Base-by-base conservation (phyloP, 352 stramenopile genomes). In the Phytophthora podocarpi region DNA sequence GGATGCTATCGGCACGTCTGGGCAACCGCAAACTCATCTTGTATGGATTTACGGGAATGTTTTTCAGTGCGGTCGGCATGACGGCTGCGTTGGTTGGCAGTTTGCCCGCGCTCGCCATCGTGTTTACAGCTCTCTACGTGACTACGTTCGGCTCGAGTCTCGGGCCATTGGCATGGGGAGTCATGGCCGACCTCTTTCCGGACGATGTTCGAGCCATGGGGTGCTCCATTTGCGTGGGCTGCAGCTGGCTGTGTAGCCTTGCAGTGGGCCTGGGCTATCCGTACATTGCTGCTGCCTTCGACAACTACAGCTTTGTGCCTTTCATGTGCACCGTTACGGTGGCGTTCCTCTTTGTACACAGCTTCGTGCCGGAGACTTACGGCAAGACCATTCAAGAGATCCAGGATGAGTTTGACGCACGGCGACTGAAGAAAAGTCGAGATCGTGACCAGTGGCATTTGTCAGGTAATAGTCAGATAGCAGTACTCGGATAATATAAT, bases 371-470 rank as follows among this genome's bases (percentile, higher is more conserved):
- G 2, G 82, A 91, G 53, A 91, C 82, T 9, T 78, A 72, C n/a
- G 70, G 75, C 45, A 87, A 87, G 36, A 88, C 82, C 13, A 83
- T 68, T 27, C 72, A 89, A 16, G 76, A 86, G 34, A 91, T 91
- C 48, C 77, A 87, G 20, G 59, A 62, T 27, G 65, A 64, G 31
- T 88, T 88, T 53, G 56, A 66, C 15, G 42, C 43, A 18, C 27
- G 31, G 12, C 34, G 47, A 20, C 16, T 58, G 10, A 52, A 36
- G 15, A 71, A 63, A 23, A 31, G 1, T 11, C 40, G 30, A 3
- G 31, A 58, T 35, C 47, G 30, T 16, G 50, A 62, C 20, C 43
- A 51, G 11, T 68, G 59, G 59, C 43, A 36, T 5, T 43, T 64
- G 37, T 68, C 63, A 21, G 34, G 43, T 21, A 57, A 42, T 21